phyloP scores from a whole-genome alignment of 1,139 yeast genomes.

The Candida neerlandica region DNA sequence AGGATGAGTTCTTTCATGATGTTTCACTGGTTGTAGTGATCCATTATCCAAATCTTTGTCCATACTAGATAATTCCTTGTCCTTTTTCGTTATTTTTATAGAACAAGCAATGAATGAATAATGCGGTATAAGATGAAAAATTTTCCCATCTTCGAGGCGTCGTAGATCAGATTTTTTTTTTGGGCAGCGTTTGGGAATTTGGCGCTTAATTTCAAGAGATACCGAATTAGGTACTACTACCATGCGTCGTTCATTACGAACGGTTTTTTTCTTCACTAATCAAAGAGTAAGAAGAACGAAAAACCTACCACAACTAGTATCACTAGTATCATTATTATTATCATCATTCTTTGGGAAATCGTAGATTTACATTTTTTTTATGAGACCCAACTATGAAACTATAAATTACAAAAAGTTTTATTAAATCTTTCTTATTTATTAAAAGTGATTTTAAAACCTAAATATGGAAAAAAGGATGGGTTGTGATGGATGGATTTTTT shows the following conservation, averaged over 20 bases:
- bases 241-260: not conserved
- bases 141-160: no score
- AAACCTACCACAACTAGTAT: no score
- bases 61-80: no score
- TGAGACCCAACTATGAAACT: conserved; percentile 1
- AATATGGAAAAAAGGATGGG: not conserved
- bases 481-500: not conserved
- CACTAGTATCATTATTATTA: no score
- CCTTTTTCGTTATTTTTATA: no score
- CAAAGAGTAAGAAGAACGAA: no score
- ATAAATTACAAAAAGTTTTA: conserved; percentile 2
- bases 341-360: not conserved
- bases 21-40: not conserved
- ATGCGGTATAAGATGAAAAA: not conserved
- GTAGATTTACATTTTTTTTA: not conserved
- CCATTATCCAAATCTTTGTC: not conserved
- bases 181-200: not conserved
- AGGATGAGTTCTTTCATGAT: conserved; percentile 23
- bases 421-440: conserved; percentile 2
- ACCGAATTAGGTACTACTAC: no score
- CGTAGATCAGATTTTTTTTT: no score
- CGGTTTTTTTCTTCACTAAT: no score
- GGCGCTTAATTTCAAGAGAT: no score
- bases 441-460: conserved; percentile 1
- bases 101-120: no score